Base-by-base conservation (phyloP, 179 eudicot species). In the Sideroxylon spinosum region DNA sequence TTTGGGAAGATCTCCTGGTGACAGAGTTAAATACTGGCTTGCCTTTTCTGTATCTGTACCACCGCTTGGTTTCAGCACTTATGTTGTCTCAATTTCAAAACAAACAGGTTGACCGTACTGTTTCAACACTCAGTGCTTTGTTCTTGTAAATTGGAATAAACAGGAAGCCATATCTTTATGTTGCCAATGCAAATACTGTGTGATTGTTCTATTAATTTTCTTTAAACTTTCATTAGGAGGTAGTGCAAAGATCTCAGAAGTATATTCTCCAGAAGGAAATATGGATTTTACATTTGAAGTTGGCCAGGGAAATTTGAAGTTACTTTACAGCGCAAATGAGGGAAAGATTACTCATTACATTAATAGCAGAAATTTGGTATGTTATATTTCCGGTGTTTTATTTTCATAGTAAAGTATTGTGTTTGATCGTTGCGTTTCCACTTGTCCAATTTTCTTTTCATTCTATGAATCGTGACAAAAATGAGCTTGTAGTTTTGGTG, bases 1-100 rank as follows among this genome's bases (percentile, higher is more conserved):
- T 82, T 80, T 88, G 61, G 93, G 90, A 78, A 81, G 79, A 86
- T 78, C 86, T 29, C 80, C 88, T 17, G 79, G 78, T 81, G 89
- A 80, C 76, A 68, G 80, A 65, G 44, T 80, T 65, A 91, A 83
- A 76, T 85, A 90, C 78, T 89, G 90, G 97, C 98, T 95, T 88
- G 97, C 91, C 52, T 93, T 95, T 84, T 76, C 90, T 76, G 99
- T 87, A 61, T 88, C 92, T 78, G 91, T 92, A 37, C 99, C 98
- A 78, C 95, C 99, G 25, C 90, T 95, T 84, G 99, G 99, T 75
- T 93, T 90, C 86, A 93, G 90, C 88, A 95, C 99, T 78, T 95
- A 95, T 74, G 56, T 77, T 69, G 86, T 95, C 78, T 85, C 97
- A 59, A 80, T 62, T 55, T 86, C 90, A 66, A 80, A 81, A 76